These are phyloP conservation scores for Bauhinia variegata DNA, from an alignment of 306 rosid genomes.

Conservation along the genomic window DNA sequence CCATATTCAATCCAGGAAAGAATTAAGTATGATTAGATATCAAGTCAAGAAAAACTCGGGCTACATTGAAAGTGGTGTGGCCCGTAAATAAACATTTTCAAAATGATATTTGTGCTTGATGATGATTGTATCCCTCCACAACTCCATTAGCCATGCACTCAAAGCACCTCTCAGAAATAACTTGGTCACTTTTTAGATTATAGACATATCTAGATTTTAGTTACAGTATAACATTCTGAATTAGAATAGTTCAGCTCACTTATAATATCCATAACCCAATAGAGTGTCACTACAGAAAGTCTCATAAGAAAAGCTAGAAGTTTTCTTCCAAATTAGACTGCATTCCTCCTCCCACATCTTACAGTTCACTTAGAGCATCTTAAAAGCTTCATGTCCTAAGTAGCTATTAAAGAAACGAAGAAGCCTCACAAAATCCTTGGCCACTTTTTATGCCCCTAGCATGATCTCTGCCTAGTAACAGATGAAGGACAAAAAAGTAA, in stretches of 20 bases:
- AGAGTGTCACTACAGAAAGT: not conserved
- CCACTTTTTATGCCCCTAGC: not conserved
- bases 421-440: not conserved
- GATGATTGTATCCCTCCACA: not conserved
- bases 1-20: conserved; percentile 25
- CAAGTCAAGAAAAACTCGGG: not conserved
- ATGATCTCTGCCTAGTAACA: not conserved
- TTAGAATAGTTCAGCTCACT: not conserved
- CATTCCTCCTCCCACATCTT: not conserved
- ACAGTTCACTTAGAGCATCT: not conserved
- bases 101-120: no score
- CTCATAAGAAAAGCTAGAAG: not conserved
- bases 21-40: conserved; percentile 4
- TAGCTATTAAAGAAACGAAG: conserved; percentile 1
- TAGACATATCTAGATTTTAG: not conserved
- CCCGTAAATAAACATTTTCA: not conserved
- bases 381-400: not conserved
- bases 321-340: not conserved
- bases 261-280: not conserved
- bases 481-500: not conserved
- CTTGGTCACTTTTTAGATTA: not conserved
- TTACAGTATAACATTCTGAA: no score
- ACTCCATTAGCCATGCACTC: not conserved
- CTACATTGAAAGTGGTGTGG: not conserved
- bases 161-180: not conserved